Evolutionary conservation across 495 filamentous ascomycete species (phyloP), one percentile per base, ranked within the genome.

Genomic region (Penicillium atrosanguineum): DNA sequence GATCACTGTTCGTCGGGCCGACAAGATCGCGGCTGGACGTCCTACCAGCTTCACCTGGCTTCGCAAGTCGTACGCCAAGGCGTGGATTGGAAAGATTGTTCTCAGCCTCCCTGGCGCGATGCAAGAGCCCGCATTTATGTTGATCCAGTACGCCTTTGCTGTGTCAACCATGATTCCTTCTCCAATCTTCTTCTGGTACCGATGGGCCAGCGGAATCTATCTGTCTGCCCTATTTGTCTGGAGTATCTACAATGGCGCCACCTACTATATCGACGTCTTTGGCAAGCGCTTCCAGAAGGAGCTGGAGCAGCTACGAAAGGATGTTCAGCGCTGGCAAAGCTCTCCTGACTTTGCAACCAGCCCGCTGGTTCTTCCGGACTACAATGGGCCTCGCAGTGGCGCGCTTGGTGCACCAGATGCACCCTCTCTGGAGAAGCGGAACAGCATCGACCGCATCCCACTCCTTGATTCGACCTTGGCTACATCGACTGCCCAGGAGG

Each of bases 41-140:
- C 95, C 92, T 18, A 98, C 94, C 9, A 94, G 89, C 44, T 98
- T 96, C 69, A 97, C 95, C 52, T 98, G 95, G 95, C 83, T 98
- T 25, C 90, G 92, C 48, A 84, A 84, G 54, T 92, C 88, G 2
- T 98, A 96, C 72, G 81, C 85, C 38, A 91, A 90, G 61, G 85
- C 84, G 18, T 90, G 85, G 86, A 88, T 98, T 56, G 94, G 94
- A 25, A 87, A 85, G 58, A 56, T 95, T 48, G 91, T 98, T 18
- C 79, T 96, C 19, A 78, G 79, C 15, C 82, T 96, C 3, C 94
- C 95, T 2, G 70, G 81, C 3, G 57, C 69, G 6, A 70, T 95
- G 40, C 94, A 98, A 64, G 92, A 96, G 64, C 75, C 87, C 2
- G 88, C 90, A 5, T 98, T 97, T 70, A 98, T 98, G 94, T 49